phyloP scores from a whole-genome alignment of 1,284 basidiomycete species.

The Entoloma clypeatum region DNA sequence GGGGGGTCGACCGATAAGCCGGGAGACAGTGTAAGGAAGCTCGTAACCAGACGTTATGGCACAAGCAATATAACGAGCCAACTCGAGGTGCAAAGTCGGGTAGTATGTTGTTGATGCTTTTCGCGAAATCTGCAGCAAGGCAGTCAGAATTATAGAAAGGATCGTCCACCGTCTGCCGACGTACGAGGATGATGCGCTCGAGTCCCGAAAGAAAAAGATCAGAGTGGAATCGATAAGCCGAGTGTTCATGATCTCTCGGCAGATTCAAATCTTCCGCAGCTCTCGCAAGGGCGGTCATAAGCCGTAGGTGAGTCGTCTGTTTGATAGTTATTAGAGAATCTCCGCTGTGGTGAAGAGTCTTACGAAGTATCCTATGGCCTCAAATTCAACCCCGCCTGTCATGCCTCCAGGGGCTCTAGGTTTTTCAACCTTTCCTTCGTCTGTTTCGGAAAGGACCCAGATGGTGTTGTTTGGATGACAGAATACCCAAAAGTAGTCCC shows the following conservation, averaged over 20 bases:
- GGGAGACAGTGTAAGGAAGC: slow-evolving; percentile 70
- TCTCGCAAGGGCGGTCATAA: slow-evolving; percentile 75
- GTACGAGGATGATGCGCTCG: slow-evolving; percentile 75
- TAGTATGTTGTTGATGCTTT: slow-evolving; percentile 93
- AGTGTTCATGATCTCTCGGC: slow-evolving; percentile 64
- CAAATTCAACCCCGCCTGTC: slow-evolving; percentile 97
- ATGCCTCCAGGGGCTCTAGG: slow-evolving; percentile 96
- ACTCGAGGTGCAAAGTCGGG: slow-evolving; percentile 86
- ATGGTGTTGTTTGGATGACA: slow-evolving; percentile 93
- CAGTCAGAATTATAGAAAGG: slow-evolving; percentile 1
- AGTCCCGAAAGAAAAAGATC: slow-evolving; percentile 87
- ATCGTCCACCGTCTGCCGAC: slow-evolving; percentile 21
- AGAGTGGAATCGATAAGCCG: slow-evolving; percentile 75
- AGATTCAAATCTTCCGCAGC: slow-evolving; percentile 60
- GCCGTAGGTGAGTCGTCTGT: slow-evolving; percentile 80
- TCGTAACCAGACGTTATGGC: slow-evolving; percentile 64
- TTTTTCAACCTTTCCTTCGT: slow-evolving; percentile 81
- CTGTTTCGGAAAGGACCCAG: slow-evolving; percentile 80
- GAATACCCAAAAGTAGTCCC: slow-evolving; percentile 99
- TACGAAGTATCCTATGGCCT: slow-evolving; percentile 94
- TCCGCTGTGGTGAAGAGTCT: slow-evolving; percentile 26
- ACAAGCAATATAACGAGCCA: slow-evolving; percentile 77
- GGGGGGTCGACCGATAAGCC: slow-evolving; percentile 70
- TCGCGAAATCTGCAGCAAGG: slow-evolving; percentile 68
- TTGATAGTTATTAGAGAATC: slow-evolving; percentile 14